A percentile compares a stretch with the other conserved stretches of the same genome.
Evolutionary conservation across 352 stramenopile genomes (phyloP).

Genomic region (Pythium myriotylum): DNA sequence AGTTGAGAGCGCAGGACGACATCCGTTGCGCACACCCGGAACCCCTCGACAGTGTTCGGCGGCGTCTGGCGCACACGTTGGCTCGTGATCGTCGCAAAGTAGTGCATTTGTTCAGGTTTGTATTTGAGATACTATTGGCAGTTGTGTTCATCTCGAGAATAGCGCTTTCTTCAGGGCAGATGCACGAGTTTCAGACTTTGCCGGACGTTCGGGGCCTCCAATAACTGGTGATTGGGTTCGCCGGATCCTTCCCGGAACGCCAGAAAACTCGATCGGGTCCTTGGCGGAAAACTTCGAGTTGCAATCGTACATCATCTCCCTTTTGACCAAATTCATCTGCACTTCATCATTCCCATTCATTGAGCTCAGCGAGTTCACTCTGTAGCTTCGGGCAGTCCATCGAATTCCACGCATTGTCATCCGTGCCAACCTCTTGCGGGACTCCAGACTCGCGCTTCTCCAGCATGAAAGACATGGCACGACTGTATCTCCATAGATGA

Average conservation of each 20-base stretch:
- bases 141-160: constrained; percentile 98
- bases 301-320: constrained; percentile 90
- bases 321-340: constrained; percentile 95
- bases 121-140: constrained; percentile 97
- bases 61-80: constrained; percentile 94
- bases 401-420: constrained; percentile 69
- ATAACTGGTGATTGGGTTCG: constrained; percentile 89
- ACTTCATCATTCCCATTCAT: constrained; percentile 89
- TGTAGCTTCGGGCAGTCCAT: constrained; percentile 86
- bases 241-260: constrained; percentile 90
- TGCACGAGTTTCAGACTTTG: constrained; percentile 94
- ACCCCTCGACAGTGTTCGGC: constrained; percentile 90
- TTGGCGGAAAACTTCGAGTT: constrained; percentile 95
- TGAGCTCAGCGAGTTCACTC: constrained; percentile 58
- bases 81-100: constrained; percentile 96
- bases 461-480: constrained; percentile 83
- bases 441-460: constrained; percentile 48
- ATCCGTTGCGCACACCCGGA: constrained; percentile 98
- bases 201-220: constrained; percentile 95
- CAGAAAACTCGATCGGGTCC: constrained; percentile 95
- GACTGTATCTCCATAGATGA: too few species aligned
- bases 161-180: constrained; percentile 98
- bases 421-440: constrained; percentile 35
- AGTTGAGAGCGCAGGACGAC: too few species aligned
- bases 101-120: constrained; percentile 99